Evolutionary conservation across 192 early-diverging fungal species (phyloP), one percentile per base, ranked within the genome.

Genomic region (Dissophora ornata): DNA sequence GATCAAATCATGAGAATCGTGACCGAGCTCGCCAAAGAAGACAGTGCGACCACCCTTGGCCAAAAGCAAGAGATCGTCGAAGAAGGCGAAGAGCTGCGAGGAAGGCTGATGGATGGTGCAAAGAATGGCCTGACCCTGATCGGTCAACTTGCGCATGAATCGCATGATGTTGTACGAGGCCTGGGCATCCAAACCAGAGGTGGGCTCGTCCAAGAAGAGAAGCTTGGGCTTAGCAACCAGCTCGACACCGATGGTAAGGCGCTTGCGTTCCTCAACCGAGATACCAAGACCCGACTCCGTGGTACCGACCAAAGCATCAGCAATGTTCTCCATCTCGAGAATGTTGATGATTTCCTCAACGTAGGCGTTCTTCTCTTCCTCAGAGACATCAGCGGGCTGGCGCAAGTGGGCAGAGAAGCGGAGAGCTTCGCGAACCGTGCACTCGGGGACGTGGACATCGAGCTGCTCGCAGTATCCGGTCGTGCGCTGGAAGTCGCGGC

Each of bases 41-140:
- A 89, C 92, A 7, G 90, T 91, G 55, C 81, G 79, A 32, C 95
- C 95, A 55, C 93, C 93, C 67, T 88, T 87, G 52, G 89, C 90
- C 47, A 96, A 81, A 32, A 96, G 81, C 55, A 95, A 59, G 3
- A 95, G 80, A 25, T 94, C 91, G 74, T 95, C 94, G 71, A 96
- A 96, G 60, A 90, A 88, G 55, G 91, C 88, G 71, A 96, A 96
- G 32, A 94, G 82, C 54, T 91, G 81, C 21, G 93, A 86, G 15
- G 89, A 91, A 32, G 95, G 95, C 82, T 93, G 92, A 82, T 96
- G 95, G 65, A 97, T 95, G 15, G 92, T 93, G 79, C 87, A 95
- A 54, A 88, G 85, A 58, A 90, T 90, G 53, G 88, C 88, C 84
- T 87, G 88, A 54, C 87, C 89, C 48, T 85, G 83, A 55, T 87